These are phyloP conservation scores for Jatropha podagrica DNA, from an alignment of 441 rosid species.

Conservation along the genomic window DNA sequence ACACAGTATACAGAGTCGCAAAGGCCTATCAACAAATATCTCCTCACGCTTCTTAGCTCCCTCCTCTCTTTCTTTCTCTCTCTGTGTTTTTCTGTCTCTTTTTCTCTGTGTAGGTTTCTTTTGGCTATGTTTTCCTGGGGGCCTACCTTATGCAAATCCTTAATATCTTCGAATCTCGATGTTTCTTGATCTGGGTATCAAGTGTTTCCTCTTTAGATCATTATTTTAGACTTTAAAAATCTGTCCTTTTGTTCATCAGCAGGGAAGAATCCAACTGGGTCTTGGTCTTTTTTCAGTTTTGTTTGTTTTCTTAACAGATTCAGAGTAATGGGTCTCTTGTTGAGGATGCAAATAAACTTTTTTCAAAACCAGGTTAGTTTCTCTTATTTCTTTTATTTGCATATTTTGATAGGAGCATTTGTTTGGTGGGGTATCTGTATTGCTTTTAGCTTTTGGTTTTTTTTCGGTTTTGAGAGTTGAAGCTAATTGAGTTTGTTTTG, in stretches of 20 bases:
- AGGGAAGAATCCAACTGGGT: constrained; percentile 30
- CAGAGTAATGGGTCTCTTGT: constrained; percentile 35
- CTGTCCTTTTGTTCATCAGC: constrained; percentile 14
- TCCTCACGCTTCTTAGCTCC: constrained; percentile 15
- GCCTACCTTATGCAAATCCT: constrained; percentile 23
- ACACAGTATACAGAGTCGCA: constrained; percentile 2
- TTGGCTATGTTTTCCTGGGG: constrained; percentile 17
- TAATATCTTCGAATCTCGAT: constrained; percentile 31
- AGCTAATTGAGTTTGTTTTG: constrained; percentile 20
- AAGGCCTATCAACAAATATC: constrained; percentile 43
- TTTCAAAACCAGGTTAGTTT: constrained; percentile 42
- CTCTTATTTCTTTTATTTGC: not conserved
- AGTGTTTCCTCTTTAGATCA: constrained; percentile 34
- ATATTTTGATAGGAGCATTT: not conserved
- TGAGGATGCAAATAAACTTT: constrained; percentile 33
- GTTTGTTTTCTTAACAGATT: constrained; percentile 35
- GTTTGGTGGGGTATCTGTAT: not conserved
- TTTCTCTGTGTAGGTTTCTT: constrained; percentile 1
- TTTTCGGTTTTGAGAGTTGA: constrained; percentile 9
- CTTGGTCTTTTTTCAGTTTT: constrained; percentile 18
- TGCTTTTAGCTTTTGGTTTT: not conserved
- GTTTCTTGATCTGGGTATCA: constrained; percentile 46
- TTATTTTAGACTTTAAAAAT: constrained; percentile 21
- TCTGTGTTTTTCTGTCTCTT: not conserved
- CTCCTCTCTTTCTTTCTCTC: not conserved